Base-by-base conservation (phyloP, 805 yeast species). In the Yarrowia sp. region DNA sequence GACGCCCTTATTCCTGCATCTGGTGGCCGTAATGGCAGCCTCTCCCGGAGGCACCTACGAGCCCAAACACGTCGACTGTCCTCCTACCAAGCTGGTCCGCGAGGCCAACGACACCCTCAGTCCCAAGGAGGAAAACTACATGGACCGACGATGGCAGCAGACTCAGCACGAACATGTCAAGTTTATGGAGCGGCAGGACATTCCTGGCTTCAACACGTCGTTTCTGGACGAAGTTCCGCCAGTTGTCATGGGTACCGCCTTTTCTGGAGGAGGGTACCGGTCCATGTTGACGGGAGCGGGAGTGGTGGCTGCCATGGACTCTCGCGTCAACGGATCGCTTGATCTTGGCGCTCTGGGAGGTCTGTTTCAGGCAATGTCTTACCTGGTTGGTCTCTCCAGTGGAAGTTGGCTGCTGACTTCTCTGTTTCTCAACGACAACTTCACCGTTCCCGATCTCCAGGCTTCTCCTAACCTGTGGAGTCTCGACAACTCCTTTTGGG, bases 251-350 rank as follows among this genome's bases (percentile, higher is more conserved):
- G 83, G 81, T 4, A 68, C 79, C 3, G 87, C 92, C 9, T 86
- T 87, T 71, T 86, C 91, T 19, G 97, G 97, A 52, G 98, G 98
- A 72, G 98, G 98, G 5, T 92, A 90, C 75, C 82, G 97, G 69
- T 94, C 97, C 38, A 90, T 92, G 91, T 77, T 91, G 53, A 78
- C 82, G 69, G 96, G 96, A 2, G 96, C 95, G 5, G 97, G 97
- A 42, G 85, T 86, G 73, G 77, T 91, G 13, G 80, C 92, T 1
- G 96, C 94, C 1, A 78, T 89, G 69, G 97, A 91, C 75, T 85
- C 85, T 71, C 80, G 95, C 71, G 87, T 93, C 1, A 80, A 80
- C 2, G 76, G 76, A 13, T 88, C 89, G 6, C 80, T 86, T 1
- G 79, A 76, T 20, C 74, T 79, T 38, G 68, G 70, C 20, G 61